phyloP scores from a whole-genome alignment of 2,329 filamentous ascomycete genomes.

The Pleoardoris graminearum region DNA sequence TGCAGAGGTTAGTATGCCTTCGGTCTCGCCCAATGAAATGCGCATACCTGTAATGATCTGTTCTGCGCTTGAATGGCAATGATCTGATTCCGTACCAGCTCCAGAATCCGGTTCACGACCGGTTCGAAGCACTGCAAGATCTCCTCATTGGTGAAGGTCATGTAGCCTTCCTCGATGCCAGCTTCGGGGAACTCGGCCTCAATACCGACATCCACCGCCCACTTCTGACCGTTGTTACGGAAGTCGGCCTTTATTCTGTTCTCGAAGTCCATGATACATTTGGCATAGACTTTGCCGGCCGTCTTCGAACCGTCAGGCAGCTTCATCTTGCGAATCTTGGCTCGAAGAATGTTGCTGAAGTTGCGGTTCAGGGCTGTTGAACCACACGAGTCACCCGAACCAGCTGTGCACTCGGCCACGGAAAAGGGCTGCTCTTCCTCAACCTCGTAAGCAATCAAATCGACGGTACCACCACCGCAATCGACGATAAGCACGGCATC shows the following conservation, averaged over 20 bases:
- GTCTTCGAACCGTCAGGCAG: slow-evolving; percentile 95
- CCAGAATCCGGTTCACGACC: slow-evolving; percentile 94
- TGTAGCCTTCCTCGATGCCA: slow-evolving; percentile 97
- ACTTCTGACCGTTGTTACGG: slow-evolving; percentile 98
- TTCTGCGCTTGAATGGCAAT: slow-evolving; percentile 99
- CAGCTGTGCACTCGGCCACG: slow-evolving; percentile 94
- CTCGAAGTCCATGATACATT: slow-evolving; percentile 99
- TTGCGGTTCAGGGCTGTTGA: slow-evolving; percentile 98
- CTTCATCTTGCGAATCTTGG: slow-evolving; percentile 99
- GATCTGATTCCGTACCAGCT: slow-evolving; percentile 96
- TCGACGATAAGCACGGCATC: slow-evolving; percentile 98
- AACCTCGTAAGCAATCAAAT: slow-evolving; percentile 98
- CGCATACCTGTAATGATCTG: slow-evolving; percentile 75
- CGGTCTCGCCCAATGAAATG: neutral
- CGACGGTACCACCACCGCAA: slow-evolving; percentile 96
- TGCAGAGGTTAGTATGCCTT: slow-evolving; percentile 44
- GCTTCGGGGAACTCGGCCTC: slow-evolving; percentile 98
- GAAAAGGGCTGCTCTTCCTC: slow-evolving; percentile 97
- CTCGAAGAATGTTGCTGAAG: slow-evolving; percentile 95
- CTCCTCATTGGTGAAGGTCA: slow-evolving; percentile 99
- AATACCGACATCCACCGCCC: slow-evolving; percentile 98
- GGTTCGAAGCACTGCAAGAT: slow-evolving; percentile 99
- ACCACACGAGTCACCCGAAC: slow-evolving; percentile 95
- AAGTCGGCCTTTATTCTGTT: slow-evolving; percentile 99
- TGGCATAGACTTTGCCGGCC: slow-evolving; percentile 96